Evolutionary conservation across 257 asterid genomes (phyloP).

Genomic region (Verbascum thapsus): DNA sequence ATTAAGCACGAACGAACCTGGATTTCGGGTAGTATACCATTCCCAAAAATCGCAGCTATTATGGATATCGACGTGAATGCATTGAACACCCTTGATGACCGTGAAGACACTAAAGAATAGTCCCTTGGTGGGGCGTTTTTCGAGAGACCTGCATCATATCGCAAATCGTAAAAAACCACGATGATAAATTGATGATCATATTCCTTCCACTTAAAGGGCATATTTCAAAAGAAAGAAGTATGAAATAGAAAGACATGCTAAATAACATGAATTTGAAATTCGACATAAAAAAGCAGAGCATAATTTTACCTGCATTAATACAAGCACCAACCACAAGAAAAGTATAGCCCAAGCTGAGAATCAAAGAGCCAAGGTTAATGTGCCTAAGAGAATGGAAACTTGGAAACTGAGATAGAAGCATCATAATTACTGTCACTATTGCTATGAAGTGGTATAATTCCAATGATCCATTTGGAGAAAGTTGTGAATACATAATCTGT

Average conservation of each 20-base stretch:
- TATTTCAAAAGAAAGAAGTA: conserved; percentile 4
- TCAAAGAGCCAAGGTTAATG: conserved; percentile 69
- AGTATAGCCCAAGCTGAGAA: conserved; percentile 83
- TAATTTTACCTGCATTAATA: conserved; percentile 63
- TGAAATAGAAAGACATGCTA: too few species aligned
- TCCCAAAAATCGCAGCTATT: conserved; percentile 93
- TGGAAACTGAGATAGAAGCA: conserved; percentile 86
- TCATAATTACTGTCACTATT: conserved; percentile 83
- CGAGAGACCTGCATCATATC: conserved; percentile 51
- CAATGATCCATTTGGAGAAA: conserved; percentile 71
- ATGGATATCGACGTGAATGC: conserved; percentile 91
- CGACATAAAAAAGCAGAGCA: conserved; percentile 1
- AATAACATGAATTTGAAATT: too few species aligned
- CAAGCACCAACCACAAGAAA: conserved; percentile 92
- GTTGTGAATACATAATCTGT: conserved; percentile 81
- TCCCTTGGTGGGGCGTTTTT: conserved; percentile 73
- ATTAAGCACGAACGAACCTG: too few species aligned
- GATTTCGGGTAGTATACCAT: conserved; percentile 94
- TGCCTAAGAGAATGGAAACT: conserved; percentile 97
- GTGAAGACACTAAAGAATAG: conserved; percentile 70
- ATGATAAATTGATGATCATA: not conserved
- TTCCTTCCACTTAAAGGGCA: not conserved
- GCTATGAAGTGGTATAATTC: conserved; percentile 83
- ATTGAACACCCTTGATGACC: conserved; percentile 58
- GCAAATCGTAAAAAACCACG: conserved; percentile 17